Evolutionary conservation across 176 grass and related monocot genomes (phyloP).

Genomic region (Aegilops longissima): DNA sequence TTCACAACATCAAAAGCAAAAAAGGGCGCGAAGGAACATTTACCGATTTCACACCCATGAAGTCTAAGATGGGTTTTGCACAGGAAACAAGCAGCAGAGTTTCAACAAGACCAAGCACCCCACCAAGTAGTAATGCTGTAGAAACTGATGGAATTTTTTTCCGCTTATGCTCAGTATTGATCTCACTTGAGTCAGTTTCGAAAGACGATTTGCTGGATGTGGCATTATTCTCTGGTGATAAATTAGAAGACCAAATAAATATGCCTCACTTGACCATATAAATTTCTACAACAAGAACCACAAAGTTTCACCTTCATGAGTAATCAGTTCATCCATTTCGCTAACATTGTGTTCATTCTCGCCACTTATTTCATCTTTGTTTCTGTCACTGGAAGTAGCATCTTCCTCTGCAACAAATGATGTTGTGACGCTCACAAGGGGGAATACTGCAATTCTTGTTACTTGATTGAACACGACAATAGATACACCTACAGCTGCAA

Average conservation of each 20-base stretch:
- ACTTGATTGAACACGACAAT: conserved; percentile 95
- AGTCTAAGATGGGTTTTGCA: conserved; percentile 61
- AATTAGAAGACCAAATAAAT: background rate
- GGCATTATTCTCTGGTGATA: conserved; percentile 31
- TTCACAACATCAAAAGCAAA: background rate
- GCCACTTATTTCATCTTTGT: conserved; percentile 31
- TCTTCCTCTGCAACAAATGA: conserved; percentile 99
- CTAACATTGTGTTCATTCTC: conserved; percentile 25
- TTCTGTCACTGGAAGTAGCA: conserved; percentile 33
- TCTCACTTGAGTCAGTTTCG: conserved; percentile 21
- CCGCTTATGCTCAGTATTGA: conserved; percentile 4
- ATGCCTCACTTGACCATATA: background rate
- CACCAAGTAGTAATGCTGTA: conserved; percentile 61
- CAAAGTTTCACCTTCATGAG: conserved; percentile 34
- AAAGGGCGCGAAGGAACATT: conserved; percentile 8
- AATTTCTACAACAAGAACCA: background rate
- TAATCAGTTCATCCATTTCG: conserved; percentile 59
- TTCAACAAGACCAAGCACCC: conserved; percentile 55
- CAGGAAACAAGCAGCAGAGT: conserved; percentile 43
- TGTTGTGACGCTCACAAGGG: conserved; percentile 89
- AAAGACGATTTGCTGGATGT: conserved; percentile 4
- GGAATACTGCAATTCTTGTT: conserved; percentile 84
- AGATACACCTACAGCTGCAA: conserved; percentile 84
- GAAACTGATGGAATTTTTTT: conserved; percentile 69
- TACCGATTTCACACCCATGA: conserved; percentile 63